Evolutionary conservation across 2,329 filamentous ascomycete species (phyloP).

Genomic region (Fusarium transvaalense): DNA sequence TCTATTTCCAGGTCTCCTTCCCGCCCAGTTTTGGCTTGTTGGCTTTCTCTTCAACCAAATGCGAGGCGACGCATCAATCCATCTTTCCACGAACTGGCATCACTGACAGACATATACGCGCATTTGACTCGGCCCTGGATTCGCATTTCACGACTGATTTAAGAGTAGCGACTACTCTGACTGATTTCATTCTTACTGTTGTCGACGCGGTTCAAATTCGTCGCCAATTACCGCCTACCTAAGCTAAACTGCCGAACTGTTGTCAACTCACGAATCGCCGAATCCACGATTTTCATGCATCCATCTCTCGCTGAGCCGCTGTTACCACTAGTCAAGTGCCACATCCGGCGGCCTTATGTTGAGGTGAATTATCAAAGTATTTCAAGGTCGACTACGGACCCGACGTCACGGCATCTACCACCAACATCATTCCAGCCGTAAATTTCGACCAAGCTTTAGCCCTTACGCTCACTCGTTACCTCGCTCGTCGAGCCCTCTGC

Average conservation of each 20-base stretch:
- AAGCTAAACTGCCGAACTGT: slow-evolving; percentile 9
- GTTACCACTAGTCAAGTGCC: slow-evolving; percentile 37
- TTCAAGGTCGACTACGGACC: slow-evolving; percentile 17
- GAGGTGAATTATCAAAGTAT: slow-evolving; percentile 34
- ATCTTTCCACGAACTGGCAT: slow-evolving; percentile 2
- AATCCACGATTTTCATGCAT: slow-evolving; percentile 46
- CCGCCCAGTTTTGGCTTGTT: slow-evolving; percentile 1
- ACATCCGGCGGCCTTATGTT: slow-evolving; percentile 43
- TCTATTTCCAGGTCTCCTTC: slow-evolving; percentile 27
- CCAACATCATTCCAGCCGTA: slow-evolving; percentile 15
- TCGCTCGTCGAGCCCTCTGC: slow-evolving; percentile 70
- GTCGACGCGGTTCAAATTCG: not conserved
- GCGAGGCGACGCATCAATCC: slow-evolving; percentile 6
- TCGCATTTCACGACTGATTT: slow-evolving; percentile 19
- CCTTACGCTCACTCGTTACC: slow-evolving; percentile 39
- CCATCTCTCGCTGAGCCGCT: slow-evolving; percentile 31
- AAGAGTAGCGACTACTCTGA: slow-evolving; percentile 3
- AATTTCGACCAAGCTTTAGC: slow-evolving; percentile 27
- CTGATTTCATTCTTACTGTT: slow-evolving; percentile 4
- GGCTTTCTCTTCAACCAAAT: slow-evolving; percentile 19
- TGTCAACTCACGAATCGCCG: not conserved
- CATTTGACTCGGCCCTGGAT: slow-evolving; percentile 1
- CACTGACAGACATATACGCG: slow-evolving; percentile 4
- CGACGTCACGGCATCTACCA: slow-evolving; percentile 25
- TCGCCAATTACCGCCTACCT: slow-evolving; percentile 1